Evolutionary conservation across 2,329 filamentous ascomycete genomes (phyloP).

Genomic region (Blastomyces percursus): DNA sequence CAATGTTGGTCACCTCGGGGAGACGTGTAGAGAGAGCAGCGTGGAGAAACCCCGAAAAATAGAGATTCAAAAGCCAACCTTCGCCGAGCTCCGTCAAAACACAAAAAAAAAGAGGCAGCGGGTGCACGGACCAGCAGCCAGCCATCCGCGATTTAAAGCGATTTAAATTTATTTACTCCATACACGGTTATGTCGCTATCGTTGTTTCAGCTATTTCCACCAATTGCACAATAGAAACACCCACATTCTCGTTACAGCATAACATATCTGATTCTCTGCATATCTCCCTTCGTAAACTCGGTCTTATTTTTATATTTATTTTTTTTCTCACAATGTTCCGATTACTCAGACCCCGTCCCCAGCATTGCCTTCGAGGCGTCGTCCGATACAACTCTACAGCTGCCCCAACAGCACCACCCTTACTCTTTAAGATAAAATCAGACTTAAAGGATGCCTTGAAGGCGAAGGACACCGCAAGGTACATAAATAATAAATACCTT

Average conservation of each 20-base stretch:
- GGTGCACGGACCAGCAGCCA: slow-evolving; percentile 23
- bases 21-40: neutral
- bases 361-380: slow-evolving; percentile 10
- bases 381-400: slow-evolving; percentile 32
- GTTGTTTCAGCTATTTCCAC: neutral
- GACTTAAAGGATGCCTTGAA: slow-evolving; percentile 42
- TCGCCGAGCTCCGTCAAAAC: slow-evolving; percentile 1
- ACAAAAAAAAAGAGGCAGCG: slow-evolving; percentile 17
- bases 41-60: neutral
- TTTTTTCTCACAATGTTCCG: slow-evolving; percentile 22
- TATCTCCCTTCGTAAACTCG: neutral
- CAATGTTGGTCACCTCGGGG: neutral
- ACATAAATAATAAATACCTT: slow-evolving; percentile 20
- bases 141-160: slow-evolving; percentile 1
- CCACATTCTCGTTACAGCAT: neutral
- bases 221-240: slow-evolving; percentile 1
- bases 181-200: neutral
- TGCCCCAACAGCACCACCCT: slow-evolving; percentile 28
- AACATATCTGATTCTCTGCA: neutral
- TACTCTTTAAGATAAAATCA: slow-evolving; percentile 35
- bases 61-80: neutral
- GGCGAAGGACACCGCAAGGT: slow-evolving; percentile 38
- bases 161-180: neutral
- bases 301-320: no score
- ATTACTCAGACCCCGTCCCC: slow-evolving; percentile 21